Evolutionary conservation across 495 filamentous ascomycete species (phyloP).

Genomic region (Penicillium paxilli): DNA sequence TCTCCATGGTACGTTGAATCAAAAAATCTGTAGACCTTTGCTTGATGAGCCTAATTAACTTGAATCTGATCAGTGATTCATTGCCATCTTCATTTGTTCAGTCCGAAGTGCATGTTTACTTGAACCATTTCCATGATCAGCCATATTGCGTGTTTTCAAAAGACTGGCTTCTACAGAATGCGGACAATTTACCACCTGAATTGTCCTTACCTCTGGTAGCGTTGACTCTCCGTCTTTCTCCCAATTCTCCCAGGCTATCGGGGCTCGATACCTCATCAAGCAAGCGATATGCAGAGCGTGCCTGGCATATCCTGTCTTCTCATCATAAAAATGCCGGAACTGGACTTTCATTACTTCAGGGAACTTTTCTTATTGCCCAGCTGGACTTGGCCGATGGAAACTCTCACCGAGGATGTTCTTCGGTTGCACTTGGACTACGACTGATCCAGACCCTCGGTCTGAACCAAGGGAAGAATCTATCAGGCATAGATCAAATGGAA

Average conservation of each 20-base stretch:
- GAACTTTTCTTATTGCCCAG: conserved; percentile 27
- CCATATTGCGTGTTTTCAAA: conserved; percentile 28
- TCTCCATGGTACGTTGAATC: not conserved
- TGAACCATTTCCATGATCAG: conserved; percentile 29
- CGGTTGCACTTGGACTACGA: conserved; percentile 25
- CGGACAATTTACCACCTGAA: conserved; percentile 16
- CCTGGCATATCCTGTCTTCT: conserved; percentile 23
- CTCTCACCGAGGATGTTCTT: conserved; percentile 21
- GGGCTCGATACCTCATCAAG: not conserved
- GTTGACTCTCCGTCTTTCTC: conserved; percentile 25
- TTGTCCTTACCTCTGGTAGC: conserved; percentile 25
- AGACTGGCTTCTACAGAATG: conserved; percentile 21
- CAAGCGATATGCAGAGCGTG: conserved; percentile 18
- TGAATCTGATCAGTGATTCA: not conserved
- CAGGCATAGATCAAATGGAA: not conserved
- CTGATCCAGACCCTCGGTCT: conserved; percentile 24
- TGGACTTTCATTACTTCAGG: conserved; percentile 28
- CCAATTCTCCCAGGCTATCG: conserved; percentile 5
- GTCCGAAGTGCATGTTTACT: conserved; percentile 24
- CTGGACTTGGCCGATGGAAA: conserved; percentile 29
- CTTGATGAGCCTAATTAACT: not conserved
- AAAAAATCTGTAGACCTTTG: not conserved
- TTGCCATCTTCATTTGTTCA: conserved; percentile 13
- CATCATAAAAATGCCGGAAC: conserved; percentile 17
- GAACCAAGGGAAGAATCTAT: conserved; percentile 18